Evolutionary conservation across 176 grass and related monocot genomes (phyloP), one percentile per base, ranked within the genome.

Genomic region (Ananas comosus): DNA sequence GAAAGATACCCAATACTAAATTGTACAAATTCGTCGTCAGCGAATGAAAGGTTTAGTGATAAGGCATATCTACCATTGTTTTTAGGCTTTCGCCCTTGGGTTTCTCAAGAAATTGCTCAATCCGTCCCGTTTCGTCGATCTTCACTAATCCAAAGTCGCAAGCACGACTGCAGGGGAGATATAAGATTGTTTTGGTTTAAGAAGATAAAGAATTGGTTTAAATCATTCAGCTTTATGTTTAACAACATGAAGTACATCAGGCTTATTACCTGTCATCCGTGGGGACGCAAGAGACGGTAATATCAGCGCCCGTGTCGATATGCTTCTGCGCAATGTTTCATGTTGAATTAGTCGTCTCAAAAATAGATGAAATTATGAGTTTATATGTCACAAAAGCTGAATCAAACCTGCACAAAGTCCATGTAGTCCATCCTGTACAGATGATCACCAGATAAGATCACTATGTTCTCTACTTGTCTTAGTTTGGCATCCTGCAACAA

Each of bases 401-500:
- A 63, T 10, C 47, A 66, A 1, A 90, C 91, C 91, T 96, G 87
- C 64, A 90, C 72, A 64, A 96, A 89, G 70, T 96, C 79, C 91
- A 96, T 96, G 56, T 90, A 90, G 75, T 96, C 79, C 91, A 96
- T 96, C 28, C 91, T 81, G 58, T 96, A 96, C 9, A 96, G 81
- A 78, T 96, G 91, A 64, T 96, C 91, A 17, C 91, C 91, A 23
- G 91, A 90, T 51, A 96, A 65, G 78, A 96, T 90, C 21, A 96
- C 54, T 71, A 87, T 77, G 74, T 96, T 85, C 50, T 96, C 84
- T 76, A 96, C 87, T 42, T 74, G 49, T 82, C 81, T 96, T 23
- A 87, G 71, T 24, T 88, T 85, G 51, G 85, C 79, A 79, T 96
- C 84, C 91, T 96, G 42, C 76, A 83, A 9, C 64, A 67, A 65